Percentiles rank a stretch among this genome's conserved stretches.
Evolutionary conservation across 768 basidiomycete genomes (phyloP).

Genomic region (Pleurotus salmoneostramineus): DNA sequence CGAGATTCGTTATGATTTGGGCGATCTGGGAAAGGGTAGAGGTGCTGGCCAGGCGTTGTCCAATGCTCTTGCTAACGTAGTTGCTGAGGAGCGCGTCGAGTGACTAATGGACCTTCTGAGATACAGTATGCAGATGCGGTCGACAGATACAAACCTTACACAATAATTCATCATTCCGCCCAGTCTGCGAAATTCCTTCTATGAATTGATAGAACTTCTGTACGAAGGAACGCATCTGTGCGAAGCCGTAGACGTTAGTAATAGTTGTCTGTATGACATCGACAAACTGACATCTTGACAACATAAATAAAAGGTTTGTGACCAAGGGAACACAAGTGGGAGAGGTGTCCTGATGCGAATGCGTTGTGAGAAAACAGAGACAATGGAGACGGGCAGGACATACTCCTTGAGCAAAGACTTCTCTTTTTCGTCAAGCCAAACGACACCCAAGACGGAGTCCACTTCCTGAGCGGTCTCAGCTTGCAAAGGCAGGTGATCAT

Average conservation of each 20-base stretch:
- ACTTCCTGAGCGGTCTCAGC: constrained; percentile 57
- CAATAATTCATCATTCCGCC: constrained; percentile 86
- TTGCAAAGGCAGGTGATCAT: constrained; percentile 90
- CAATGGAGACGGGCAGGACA: constrained; percentile 9
- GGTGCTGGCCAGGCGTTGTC: constrained; percentile 66
- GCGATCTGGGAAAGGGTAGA: constrained; percentile 87
- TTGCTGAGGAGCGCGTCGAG: constrained; percentile 78
- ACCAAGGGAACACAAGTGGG: constrained; percentile 87
- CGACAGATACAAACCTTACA: no score
- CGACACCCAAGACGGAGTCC: constrained; percentile 69
- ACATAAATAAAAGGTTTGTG: constrained; percentile 90
- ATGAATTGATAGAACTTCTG: constrained; percentile 96
- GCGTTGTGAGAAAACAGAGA: not conserved
- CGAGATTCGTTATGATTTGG: constrained; percentile 89
- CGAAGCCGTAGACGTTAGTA: not conserved
- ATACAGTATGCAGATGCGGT: no score
- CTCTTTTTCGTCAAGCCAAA: constrained; percentile 78
- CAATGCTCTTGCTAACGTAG: constrained; percentile 74
- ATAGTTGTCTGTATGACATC: not conserved
- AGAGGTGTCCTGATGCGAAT: constrained; percentile 36
- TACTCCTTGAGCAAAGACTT: constrained; percentile 56
- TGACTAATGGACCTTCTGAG: no score
- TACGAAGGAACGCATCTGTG: constrained; percentile 86
- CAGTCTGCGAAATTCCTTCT: constrained; percentile 90
- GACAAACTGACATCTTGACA: constrained; percentile 69